Base-by-base conservation (phyloP, 2,329 filamentous ascomycete species). In the Nemania sp. region DNA sequence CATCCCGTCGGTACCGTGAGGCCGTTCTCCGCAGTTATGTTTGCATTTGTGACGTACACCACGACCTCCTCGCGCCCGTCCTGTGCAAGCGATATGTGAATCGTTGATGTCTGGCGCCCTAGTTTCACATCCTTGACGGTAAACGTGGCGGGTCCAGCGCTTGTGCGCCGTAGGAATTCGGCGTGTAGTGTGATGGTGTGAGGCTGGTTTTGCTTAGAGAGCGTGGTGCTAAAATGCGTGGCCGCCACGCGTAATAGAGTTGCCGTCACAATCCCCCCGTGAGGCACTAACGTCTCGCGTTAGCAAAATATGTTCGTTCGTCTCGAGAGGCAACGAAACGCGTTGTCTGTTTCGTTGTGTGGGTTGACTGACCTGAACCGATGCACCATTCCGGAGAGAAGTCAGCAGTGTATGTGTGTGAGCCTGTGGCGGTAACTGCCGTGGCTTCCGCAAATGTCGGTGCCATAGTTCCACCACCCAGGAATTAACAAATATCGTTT, bases 251-350 rank as follows among this genome's bases (percentile, higher is more conserved):
- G 83, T 69, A 91, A 83, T 69, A 93, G 84, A 56, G 86, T 83
- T 0, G 88, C 84, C 10, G 90, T 89, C 18, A 92, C 87, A 73
- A 90, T 91, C 66, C 91, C 91, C 60, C 91, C 91, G 77, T 93
- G 89, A 5, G 90, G 90, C 13, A 93, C 91, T 90, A 74, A n/a
- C 18, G 10, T 3, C 7, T 35, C 8, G 24, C 2, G 49, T 67
- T 55, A 66, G 62, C 15, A 32, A 13, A 6, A 26, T 18, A 26
- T 8, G n/a, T n/a, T n/a, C n/a, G n/a, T n/a, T n/a, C 22, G 18
- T 38, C 8, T 54, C 27, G 3, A 18, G 10, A 55, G 38, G 35
- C 10, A 11, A 27, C 35, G 10, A 22, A 27, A 43, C n/a, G 10
- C 54, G n/a, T n/a, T 63, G 7, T 13, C 13, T 24, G 20, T 29